Evolutionary conservation across 306 rosid species (phyloP).

Genomic region (Pueraria montana): DNA sequence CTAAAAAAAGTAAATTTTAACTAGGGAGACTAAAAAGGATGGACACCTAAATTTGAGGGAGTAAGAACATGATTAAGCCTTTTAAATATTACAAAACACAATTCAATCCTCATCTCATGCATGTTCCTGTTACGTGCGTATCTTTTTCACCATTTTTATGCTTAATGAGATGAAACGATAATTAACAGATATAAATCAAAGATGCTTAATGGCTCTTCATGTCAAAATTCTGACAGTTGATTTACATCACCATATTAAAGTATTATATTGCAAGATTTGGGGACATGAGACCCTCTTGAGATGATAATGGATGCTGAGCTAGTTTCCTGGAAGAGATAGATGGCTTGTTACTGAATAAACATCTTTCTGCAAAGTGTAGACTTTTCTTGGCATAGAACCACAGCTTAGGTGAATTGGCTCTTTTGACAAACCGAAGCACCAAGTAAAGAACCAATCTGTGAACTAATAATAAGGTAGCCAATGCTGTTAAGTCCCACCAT

Average conservation of each 20-base stretch:
- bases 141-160: neutral
- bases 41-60: too few relatives aligned
- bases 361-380: conserved; percentile 21
- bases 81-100: neutral
- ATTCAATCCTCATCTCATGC: neutral
- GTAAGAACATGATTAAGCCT: too few relatives aligned
- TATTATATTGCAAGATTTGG: conserved; percentile 34
- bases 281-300: conserved; percentile 50
- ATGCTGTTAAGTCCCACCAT: conserved; percentile 62
- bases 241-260: neutral
- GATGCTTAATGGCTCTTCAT: neutral
- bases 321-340: conserved; percentile 39
- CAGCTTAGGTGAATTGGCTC: conserved; percentile 7
- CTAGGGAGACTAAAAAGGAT: too few relatives aligned
- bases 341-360: conserved; percentile 17
- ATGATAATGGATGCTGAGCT: conserved; percentile 42
- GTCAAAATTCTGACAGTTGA: neutral
- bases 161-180: too few relatives aligned
- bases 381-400: conserved; percentile 43
- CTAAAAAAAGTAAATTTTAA: too few relatives aligned
- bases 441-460: conserved; percentile 49
- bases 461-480: conserved; percentile 47
- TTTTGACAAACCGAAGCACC: conserved; percentile 47
- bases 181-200: neutral
- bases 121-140: neutral